phyloP scores from a whole-genome alignment of 257 asterid species.

The Nicotiana noctiflora region DNA sequence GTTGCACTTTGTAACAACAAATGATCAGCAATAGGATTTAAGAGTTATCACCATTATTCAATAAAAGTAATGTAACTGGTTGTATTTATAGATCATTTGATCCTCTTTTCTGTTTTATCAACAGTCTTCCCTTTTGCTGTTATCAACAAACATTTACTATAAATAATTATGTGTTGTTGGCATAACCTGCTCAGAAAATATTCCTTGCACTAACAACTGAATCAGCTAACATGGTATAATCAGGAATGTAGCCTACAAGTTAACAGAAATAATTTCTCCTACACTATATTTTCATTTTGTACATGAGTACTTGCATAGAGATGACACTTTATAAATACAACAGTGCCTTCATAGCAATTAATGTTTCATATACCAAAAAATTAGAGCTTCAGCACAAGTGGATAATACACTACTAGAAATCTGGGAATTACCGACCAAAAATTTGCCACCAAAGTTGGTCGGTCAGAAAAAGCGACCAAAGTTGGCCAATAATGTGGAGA shows the following conservation, averaged over 20 bases:
- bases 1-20: slow-evolving; percentile 13
- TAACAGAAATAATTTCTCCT: background rate
- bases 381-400: too few relatives aligned
- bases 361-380: too few relatives aligned
- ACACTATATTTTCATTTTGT: too few relatives aligned
- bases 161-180: background rate
- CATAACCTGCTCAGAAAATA: background rate
- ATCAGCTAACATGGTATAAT: background rate
- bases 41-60: too few relatives aligned
- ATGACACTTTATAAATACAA: too few relatives aligned
- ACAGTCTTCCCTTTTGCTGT: background rate
- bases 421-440: too few relatives aligned
- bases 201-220: background rate
- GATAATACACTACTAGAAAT: too few relatives aligned
- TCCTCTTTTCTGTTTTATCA: background rate
- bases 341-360: too few relatives aligned
- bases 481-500: too few relatives aligned
- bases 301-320: too few relatives aligned
- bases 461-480: too few relatives aligned
- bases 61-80: background rate
- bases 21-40: background rate
- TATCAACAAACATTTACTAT: background rate
- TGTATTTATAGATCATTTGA: background rate
- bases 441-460: too few relatives aligned
- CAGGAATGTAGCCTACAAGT: background rate